Base-by-base conservation (phyloP, 495 filamentous ascomycete genomes). In the Entonaema liquescens region DNA sequence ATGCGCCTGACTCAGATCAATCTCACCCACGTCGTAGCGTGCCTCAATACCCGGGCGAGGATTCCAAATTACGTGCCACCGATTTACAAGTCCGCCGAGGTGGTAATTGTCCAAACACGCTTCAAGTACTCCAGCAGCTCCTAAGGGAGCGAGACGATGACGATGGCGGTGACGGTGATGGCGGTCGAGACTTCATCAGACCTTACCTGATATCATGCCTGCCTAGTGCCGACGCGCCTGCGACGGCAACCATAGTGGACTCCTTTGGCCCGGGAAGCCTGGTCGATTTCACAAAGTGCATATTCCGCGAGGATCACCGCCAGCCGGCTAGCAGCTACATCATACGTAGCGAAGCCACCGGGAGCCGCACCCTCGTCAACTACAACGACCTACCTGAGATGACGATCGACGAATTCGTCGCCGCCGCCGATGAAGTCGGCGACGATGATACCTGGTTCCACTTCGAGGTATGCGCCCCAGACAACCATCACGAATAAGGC, bases 271-370 rank as follows among this genome's bases (percentile, higher is more conserved):
- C 49, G 17, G 70, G 80, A 72, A 75, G 79, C 17, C 64, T 65
- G 2, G 80, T 90, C 11, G 79, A 84, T 47, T 80, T 91, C 28
- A 69, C 77, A 17, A 76, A 79, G 68, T 91, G 88, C 76, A 83
- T 92, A 58, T 90, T 85, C 73, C 85, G 90, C 21, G 80, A 86
- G 29, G 74, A 78, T 6, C 80, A 83, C 68, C 67, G 74, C 23
- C 86, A 90, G 62, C 83, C 89, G 3, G 89, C 90, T 2, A 90
- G 89, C 40, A 89, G 90, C 72, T 92, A 91, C 76, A 90, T 93
- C 62, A 86, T 92, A 73, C 87, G 87, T 62, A 91, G 88, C 76
- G 73, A 78, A 36, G 74, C 74, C 17, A 87, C 83, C 5, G 84
- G 83, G 36, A 91, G 88, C 55, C 83, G 91, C 58, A 92, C 90